phyloP scores from a whole-genome alignment of 176 grass and related monocot genomes.

The Carex myosuroides region DNA sequence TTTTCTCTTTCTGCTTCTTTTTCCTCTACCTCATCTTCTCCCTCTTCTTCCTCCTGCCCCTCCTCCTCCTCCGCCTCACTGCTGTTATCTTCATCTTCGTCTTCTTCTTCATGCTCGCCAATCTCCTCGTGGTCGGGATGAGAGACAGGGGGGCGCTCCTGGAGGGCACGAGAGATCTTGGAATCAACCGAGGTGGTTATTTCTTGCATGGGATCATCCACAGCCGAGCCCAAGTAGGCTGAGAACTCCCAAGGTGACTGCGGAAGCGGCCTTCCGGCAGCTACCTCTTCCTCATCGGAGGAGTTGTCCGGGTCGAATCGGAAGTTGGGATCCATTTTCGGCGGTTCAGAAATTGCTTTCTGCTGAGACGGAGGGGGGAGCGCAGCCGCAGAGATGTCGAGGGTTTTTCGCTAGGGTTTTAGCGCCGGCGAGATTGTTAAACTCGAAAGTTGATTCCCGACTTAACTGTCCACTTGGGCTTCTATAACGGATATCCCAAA shows the following conservation, averaged over 20 bases:
- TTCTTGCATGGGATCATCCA: constrained; percentile 49
- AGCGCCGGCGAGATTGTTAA: background rate
- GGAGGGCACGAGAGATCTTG: constrained; percentile 55
- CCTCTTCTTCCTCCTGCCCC: background rate
- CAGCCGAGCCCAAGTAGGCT: constrained; percentile 56
- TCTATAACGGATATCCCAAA: no score
- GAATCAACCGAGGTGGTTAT: constrained; percentile 62
- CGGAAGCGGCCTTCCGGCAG: background rate
- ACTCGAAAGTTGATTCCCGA: background rate
- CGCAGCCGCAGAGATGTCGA: background rate
- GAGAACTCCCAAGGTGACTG: constrained; percentile 90
- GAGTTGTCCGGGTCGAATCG: constrained; percentile 60
- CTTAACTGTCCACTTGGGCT: background rate
- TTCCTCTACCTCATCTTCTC: background rate
- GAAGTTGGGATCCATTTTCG: constrained; percentile 64
- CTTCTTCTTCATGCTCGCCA: constrained; percentile 18
- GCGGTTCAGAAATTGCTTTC: background rate
- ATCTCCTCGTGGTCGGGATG: constrained; percentile 25
- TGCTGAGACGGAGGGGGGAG: constrained; percentile 2
- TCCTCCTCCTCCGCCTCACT: constrained; percentile 36
- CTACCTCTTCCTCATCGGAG: constrained; percentile 28
- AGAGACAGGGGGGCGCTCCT: constrained; percentile 18
- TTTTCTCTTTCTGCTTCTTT: background rate
- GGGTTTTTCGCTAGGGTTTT: constrained; percentile 36
- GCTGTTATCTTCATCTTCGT: constrained; percentile 17